phyloP scores from a whole-genome alignment of 495 filamentous ascomycete species.

The Aspergillus asperescens region DNA sequence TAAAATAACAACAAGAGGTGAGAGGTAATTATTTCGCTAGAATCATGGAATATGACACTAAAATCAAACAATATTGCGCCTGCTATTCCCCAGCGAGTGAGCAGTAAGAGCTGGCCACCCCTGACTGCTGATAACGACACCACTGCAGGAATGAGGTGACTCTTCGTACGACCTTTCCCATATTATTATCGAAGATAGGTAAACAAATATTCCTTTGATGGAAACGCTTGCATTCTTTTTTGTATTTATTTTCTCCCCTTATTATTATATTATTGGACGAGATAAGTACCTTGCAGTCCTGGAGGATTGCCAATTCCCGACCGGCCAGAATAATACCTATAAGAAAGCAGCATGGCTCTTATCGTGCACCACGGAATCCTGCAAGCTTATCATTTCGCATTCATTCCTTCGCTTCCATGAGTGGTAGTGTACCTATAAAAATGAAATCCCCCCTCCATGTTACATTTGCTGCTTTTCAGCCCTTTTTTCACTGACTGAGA shows the following conservation, averaged over 20 bases:
- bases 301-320: too few relatives aligned
- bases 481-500: neutral
- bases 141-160: constrained; percentile 7
- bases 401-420: neutral
- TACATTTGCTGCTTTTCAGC: neutral
- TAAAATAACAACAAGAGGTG: too few relatives aligned
- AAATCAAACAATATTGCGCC: neutral
- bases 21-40: too few relatives aligned
- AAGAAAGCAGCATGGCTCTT: neutral
- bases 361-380: neutral
- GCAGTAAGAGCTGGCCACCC: too few relatives aligned
- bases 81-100: neutral
- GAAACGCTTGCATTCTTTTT: neutral
- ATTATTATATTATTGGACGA: constrained; percentile 2
- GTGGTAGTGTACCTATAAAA: neutral
- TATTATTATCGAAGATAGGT: neutral
- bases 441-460: neutral
- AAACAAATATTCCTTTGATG: neutral
- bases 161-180: neutral
- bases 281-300: constrained; percentile 5
- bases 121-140: constrained; percentile 6
- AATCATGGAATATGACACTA: constrained; percentile 1
- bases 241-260: neutral
- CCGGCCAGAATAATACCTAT: too few relatives aligned
- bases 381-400: constrained; percentile 4